Percentiles rank a stretch among this genome's conserved stretches.
Evolutionary conservation across 2,329 filamentous ascomycete genomes (phyloP).

Genomic region (Fusarium continuum): DNA sequence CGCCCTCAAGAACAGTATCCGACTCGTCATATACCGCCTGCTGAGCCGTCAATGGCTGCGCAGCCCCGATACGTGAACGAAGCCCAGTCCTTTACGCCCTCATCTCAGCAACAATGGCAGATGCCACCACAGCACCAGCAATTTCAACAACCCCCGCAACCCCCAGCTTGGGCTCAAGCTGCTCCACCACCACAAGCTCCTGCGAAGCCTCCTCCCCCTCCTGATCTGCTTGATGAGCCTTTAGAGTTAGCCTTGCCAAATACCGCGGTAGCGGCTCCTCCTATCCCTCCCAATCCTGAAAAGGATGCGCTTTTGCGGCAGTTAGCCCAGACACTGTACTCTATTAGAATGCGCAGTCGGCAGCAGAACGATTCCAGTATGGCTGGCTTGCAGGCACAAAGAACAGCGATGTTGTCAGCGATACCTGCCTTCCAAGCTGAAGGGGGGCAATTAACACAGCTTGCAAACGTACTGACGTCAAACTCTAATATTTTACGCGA

Average conservation of each 20-base stretch:
- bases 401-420: conserved; percentile 76
- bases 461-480: conserved; percentile 74
- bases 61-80: conserved; percentile 34
- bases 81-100: conserved; percentile 23
- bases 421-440: conserved; percentile 78
- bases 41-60: conserved; percentile 15
- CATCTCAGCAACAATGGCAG: conserved; percentile 41
- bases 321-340: conserved; percentile 74
- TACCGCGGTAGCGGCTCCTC: conserved; percentile 72
- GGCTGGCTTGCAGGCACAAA: conserved; percentile 80
- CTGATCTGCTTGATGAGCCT: conserved; percentile 66
- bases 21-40: conserved; percentile 25
- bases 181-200: conserved; percentile 36
- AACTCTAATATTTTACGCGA: conserved; percentile 84
- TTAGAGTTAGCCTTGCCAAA: conserved; percentile 61
- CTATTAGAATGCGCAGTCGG: conserved; percentile 74
- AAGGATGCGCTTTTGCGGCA: conserved; percentile 87
- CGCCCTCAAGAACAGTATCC: conserved; percentile 31
- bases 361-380: conserved; percentile 79
- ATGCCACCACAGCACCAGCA: conserved; percentile 29
- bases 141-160: conserved; percentile 34
- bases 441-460: conserved; percentile 72
- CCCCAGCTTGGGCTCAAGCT: conserved; percentile 41
- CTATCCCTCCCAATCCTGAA: conserved; percentile 94
- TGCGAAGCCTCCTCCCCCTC: conserved; percentile 51